These are phyloP conservation scores for Lentinula edodes DNA, from an alignment of 768 basidiomycete genomes.

Conservation along the genomic window DNA sequence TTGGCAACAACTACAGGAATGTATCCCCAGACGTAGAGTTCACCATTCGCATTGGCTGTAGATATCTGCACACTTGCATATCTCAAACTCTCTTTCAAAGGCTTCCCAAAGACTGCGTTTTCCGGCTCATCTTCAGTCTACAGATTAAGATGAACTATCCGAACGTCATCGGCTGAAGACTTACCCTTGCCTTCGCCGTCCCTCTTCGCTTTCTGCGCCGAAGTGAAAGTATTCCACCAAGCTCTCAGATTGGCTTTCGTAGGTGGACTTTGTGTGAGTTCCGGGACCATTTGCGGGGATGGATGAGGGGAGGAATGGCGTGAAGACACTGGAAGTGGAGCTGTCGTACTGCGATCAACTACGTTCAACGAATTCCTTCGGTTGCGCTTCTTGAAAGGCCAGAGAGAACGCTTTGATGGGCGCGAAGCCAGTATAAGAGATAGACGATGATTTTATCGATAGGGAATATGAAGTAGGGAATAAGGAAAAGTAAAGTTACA, in stretches of 20 bases:
- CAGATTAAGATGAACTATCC: neutral
- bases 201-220: conserved; percentile 58
- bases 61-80: conserved; percentile 93
- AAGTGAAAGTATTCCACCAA: conserved; percentile 79
- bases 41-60: conserved; percentile 76
- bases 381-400: conserved; percentile 5
- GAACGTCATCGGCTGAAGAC: conserved; percentile 11
- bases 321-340: neutral
- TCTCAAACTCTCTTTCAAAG: conserved; percentile 76
- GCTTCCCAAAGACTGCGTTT: conserved; percentile 75
- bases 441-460: conserved; percentile 1
- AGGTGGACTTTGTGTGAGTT: conserved; percentile 24
- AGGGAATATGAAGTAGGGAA: neutral
- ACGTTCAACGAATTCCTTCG: neutral
- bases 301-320: neutral
- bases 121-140: conserved; percentile 23
- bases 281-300: conserved; percentile 5
- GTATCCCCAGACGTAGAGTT: conserved; percentile 87
- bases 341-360: neutral
- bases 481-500: neutral
- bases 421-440: conserved; percentile 8
- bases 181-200: conserved; percentile 41
- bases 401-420: conserved; percentile 7
- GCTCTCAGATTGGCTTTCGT: conserved; percentile 62
- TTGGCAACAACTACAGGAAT: conserved; percentile 98